Evolutionary conservation across 768 basidiomycete genomes (phyloP), one percentile per base, ranked within the genome.

Genomic region (Serendipita sp.): DNA sequence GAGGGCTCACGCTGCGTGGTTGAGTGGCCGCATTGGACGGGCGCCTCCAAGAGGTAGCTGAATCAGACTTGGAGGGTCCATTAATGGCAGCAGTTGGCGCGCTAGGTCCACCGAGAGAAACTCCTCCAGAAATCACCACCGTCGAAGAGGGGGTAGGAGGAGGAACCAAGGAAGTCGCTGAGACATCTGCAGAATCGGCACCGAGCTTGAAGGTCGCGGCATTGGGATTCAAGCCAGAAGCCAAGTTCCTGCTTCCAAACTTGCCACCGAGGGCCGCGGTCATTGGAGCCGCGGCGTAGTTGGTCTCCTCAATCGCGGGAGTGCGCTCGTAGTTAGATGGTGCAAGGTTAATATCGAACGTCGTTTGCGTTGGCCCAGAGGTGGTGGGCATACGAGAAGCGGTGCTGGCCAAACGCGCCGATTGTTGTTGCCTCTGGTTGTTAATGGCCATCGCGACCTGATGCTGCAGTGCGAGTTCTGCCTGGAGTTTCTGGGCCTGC

Each of bases 11-110:
- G 66, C 77, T 83, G 60, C 88, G 78, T 16, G 84, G 82, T 11
- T 86, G 88, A 72, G 87, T 83, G 71, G 83, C 86, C 33, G 81
- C 72, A 33, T 72, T 83, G 23, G 66, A 66, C 46, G 82, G 81
- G 62, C 90, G 86, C 71, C 90, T 81, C 90, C 90, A 92, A 62
- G 87, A 89, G 43, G 82, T 76, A 58, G 82, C 88, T 37, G 81
- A 75, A 70, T 92, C 89, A 1, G 89, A 90, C 74, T 88, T 91
- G 71, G 88, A 90, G n/a, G 84, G 82, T 3, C 73, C 69, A 48
- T 71, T 69, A 52, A 63, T 66, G 63, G 73, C 66, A 68, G 52
- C 67, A 64, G 64, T 73, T 64, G 70, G 66, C 23, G 18, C 33
- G 40, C 60, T 64, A 43, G 46, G 60, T 8, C 66, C 45, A 62